Evolutionary conservation across 768 basidiomycete species (phyloP).

Genomic region (Rickenella mellea): DNA sequence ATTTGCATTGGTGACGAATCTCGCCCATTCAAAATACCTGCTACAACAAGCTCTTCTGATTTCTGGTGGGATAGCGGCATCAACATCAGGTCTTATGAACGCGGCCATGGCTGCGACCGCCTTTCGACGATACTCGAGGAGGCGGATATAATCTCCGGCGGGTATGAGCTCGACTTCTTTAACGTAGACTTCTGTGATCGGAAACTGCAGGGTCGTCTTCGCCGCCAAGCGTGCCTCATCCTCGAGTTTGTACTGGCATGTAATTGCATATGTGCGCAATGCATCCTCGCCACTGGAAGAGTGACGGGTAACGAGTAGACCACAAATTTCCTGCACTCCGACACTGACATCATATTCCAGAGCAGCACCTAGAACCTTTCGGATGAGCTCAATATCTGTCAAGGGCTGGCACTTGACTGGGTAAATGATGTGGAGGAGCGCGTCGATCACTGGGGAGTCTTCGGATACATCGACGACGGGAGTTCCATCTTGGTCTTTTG

Average conservation of each 20-base stretch:
- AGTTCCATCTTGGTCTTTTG: slow-evolving; percentile 3
- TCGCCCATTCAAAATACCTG: too few species aligned
- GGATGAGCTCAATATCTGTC: neutral
- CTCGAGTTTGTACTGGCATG: slow-evolving; percentile 7
- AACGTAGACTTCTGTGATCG: slow-evolving; percentile 14
- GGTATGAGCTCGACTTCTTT: slow-evolving; percentile 32
- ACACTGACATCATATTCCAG: slow-evolving; percentile 10
- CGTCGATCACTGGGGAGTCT: slow-evolving; percentile 8
- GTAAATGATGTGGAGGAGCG: slow-evolving; percentile 13
- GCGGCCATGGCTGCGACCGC: too few species aligned
- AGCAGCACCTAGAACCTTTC: slow-evolving; percentile 9
- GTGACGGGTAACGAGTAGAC: neutral
- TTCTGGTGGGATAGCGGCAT: too few species aligned
- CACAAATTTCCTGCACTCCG: neutral
- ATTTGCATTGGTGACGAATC: too few species aligned
- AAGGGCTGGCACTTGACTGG: slow-evolving; percentile 6
- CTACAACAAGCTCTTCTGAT: too few species aligned
- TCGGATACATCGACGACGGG: slow-evolving; percentile 10
- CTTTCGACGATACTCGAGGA: slow-evolving; percentile 36
- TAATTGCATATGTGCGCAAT: slow-evolving; percentile 14
- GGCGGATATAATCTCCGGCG: slow-evolving; percentile 28
- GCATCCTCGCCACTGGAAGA: slow-evolving; percentile 6
- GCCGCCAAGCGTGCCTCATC: slow-evolving; percentile 12
- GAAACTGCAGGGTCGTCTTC: slow-evolving; percentile 11
- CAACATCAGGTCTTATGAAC: too few species aligned